These are phyloP conservation scores for Jimgerdemannia flammicorona DNA, from an alignment of 192 early-diverging fungal genomes.

Conservation along the genomic window DNA sequence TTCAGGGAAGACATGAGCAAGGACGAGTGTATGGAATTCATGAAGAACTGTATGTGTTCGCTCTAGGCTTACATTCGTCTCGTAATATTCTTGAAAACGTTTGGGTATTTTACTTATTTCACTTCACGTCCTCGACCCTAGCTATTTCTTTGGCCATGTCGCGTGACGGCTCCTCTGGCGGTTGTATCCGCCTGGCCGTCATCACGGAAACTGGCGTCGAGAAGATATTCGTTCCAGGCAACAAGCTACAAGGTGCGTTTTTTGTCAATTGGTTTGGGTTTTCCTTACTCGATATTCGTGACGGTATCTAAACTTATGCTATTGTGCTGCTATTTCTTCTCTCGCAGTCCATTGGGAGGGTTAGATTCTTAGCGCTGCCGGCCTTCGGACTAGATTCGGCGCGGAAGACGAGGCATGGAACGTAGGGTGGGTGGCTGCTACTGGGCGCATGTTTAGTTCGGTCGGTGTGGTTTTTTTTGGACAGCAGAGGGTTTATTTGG, in stretches of 20 bases:
- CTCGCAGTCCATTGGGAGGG: too few species aligned
- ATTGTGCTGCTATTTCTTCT: too few species aligned
- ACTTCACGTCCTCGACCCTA: conserved; percentile 21
- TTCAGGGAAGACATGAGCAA: conserved; percentile 78
- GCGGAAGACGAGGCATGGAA: too few species aligned
- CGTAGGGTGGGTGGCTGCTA: too few species aligned
- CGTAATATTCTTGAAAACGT: not conserved
- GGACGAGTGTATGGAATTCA: conserved; percentile 89
- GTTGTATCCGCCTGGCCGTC: conserved; percentile 89
- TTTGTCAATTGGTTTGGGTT: too few species aligned
- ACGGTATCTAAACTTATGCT: too few species aligned
- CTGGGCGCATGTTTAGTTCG: too few species aligned
- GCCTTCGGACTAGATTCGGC: too few species aligned
- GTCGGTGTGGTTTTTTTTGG: too few species aligned
- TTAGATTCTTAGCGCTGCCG: too few species aligned
- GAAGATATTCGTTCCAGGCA: conserved; percentile 80
- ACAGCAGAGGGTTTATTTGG: too few species aligned
- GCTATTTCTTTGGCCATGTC: conserved; percentile 91
- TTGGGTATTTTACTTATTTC: conserved; percentile 4
- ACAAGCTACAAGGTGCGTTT: conserved; percentile 46
- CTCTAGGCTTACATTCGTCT: not conserved
- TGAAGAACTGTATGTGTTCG: conserved; percentile 78
- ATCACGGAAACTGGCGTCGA: conserved; percentile 91
- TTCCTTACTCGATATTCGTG: too few species aligned
- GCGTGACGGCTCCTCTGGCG: conserved; percentile 96